These are phyloP conservation scores for Psidium guajava DNA, from an alignment of 345 rosid species.

Conservation along the genomic window DNA sequence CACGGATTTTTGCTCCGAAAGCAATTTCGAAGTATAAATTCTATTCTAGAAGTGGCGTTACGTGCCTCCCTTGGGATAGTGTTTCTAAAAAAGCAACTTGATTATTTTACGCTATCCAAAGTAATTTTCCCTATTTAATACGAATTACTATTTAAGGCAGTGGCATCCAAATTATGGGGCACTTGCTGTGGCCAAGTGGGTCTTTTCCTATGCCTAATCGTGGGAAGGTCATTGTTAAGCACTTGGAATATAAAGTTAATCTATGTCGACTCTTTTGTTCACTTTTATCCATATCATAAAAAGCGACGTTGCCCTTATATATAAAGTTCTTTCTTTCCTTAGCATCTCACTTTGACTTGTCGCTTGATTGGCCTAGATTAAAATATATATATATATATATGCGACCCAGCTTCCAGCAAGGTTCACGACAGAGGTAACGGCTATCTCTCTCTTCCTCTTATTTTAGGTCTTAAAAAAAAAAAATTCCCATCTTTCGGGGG, in stretches of 20 bases:
- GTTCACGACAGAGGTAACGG: not conserved
- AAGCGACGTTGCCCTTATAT: not conserved
- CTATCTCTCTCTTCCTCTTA: not conserved
- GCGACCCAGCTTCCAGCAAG: not conserved
- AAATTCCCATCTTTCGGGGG: not conserved
- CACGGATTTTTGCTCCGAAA: too few relatives aligned
- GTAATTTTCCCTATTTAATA: not conserved
- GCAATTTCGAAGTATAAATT: too few relatives aligned
- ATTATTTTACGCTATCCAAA: not conserved
- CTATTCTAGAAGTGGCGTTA: too few relatives aligned
- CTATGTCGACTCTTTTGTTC: not conserved
- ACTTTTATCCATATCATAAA: not conserved
- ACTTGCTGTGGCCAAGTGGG: not conserved
- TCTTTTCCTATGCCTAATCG: not conserved
- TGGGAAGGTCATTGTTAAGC: not conserved
- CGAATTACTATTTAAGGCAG: not conserved
- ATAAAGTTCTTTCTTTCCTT: not conserved
- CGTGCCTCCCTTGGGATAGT: rapidly evolving
- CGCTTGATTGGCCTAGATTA: not conserved
- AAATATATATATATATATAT: too few relatives aligned
- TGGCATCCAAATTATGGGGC: not conserved
- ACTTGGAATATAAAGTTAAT: not conserved
- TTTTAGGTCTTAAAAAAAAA: not conserved
- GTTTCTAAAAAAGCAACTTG: not conserved
- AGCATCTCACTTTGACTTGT: not conserved